Evolutionary conservation across 306 rosid species (phyloP), one percentile per base, ranked within the genome.

Genomic region (Castanopsis chinensis): DNA sequence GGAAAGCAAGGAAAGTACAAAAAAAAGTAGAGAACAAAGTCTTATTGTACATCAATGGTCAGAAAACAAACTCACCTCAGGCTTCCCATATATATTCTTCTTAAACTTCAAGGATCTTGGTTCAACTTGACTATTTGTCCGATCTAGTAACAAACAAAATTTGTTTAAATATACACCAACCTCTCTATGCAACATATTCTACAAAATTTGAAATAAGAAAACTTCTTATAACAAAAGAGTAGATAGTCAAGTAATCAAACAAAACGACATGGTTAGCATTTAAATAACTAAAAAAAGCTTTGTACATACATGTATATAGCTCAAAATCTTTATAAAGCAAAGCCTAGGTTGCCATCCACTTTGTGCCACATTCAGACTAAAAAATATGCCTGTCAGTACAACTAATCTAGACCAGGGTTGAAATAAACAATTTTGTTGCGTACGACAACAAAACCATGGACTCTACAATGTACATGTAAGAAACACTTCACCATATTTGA

Each of bases 11-110:
- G 17, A 41, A 72, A 9, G 57, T 69, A 77, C 41, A 73, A 19
- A 19, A 52, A 56, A 15, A 77, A 61, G 28, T 75, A 35, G 20
- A 71, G 25, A 74, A 17, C 20, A 8, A 68, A 77, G 33, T 59
- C 71, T 53, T 21, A 52, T 53, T 4, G 32, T 32, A 65, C n/a
- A 78, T 55, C 33, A 76, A 63, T 35, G 33, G 21, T 41, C 57
- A 71, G 59, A 86, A 74, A 77, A 37, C 23, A 82, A 78, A 61
- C 91, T 68, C 41, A 92, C 99, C 97, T 91, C 95, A 27, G 99
- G 99, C 84, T 94, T 92, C 72, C 99, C 99, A 79, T 86, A 83
- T 53, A 15, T 78, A 82, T 94, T 92, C 91, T 87, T 94, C 84
- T 79, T 86, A 76, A 94, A 92, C 83, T 76, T 91, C 55, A 92